Evolutionary conservation across 2,329 filamentous ascomycete genomes (phyloP), one percentile per base, ranked within the genome.

Genomic region (Septoria petroselini): DNA sequence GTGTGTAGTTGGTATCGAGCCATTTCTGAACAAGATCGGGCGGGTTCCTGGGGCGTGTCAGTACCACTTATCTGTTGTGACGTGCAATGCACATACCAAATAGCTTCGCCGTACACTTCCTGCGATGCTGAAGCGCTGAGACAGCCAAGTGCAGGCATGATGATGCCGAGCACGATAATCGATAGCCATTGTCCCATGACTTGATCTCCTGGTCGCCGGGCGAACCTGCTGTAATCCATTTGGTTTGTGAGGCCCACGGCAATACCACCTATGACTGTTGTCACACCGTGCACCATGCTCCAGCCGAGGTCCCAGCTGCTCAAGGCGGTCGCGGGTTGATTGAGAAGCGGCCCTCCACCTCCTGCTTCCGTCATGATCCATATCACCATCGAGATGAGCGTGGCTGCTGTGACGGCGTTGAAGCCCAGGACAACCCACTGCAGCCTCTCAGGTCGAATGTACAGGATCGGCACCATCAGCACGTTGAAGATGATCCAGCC

Each of bases 311-410:
- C 7, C 65, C 71, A 48, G 71, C 70, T 39, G 59, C 70, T 41
- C 39, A 52, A 37, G 3, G 50, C 60, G 49, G 50, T 61, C 1
- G 61, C 60, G 11, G 61, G 61, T 29, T 57, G 54, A 4, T 53
- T 58, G n/a, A 68, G 51, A 2, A 66, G 57, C n/a, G 62, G 63
- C 4, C 65, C 65, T n/a, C 76, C 76, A 15, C 77, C 76, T 3
- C 78, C 76, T 42, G 79, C 78, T 3, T 72, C 70, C 2, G 76
- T 74, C 52, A 85, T 75, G 3, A 77, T 77, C 81, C 82, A 85
- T 38, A 81, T 77, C 8, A 82, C 70, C 50, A 75, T 68, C 8
- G 71, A 63, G 15, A 67, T 62, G 54, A 74, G 71, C 1, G 66
- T 71, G 64, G 76, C 71, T 58, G 81, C 81, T 7, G 69, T 69